Percentiles rank a stretch among this genome's conserved stretches.
Evolutionary conservation across 331 rosid genomes (phyloP).

Genomic region (Malus hybrid): DNA sequence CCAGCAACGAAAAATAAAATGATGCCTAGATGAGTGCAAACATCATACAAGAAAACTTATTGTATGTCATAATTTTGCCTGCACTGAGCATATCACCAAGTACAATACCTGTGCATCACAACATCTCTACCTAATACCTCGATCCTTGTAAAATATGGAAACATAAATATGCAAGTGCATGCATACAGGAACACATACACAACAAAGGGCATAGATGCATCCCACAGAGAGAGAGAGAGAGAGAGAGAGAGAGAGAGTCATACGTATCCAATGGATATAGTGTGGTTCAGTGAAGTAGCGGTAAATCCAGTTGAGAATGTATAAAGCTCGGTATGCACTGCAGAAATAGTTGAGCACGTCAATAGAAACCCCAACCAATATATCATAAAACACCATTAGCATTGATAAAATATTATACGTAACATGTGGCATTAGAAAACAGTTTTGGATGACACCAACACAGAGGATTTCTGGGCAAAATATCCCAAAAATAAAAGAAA

Average conservation of each 20-base stretch:
- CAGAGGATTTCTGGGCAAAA: too few relatives aligned
- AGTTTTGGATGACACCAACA: neutral
- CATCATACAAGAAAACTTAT: neutral
- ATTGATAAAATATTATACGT: neutral
- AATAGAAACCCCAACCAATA: neutral
- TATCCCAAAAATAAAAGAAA: neutral
- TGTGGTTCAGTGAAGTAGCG: slow-evolving; percentile 32
- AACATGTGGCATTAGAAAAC: neutral
- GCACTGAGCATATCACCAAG: too few relatives aligned
- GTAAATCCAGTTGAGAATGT: slow-evolving; percentile 30
- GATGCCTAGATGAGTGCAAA: neutral
- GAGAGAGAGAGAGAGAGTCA: slow-evolving; percentile 1
- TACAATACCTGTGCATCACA: neutral
- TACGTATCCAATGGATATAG: slow-evolving; percentile 29
- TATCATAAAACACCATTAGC: neutral
- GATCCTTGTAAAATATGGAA: neutral
- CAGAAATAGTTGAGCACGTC: neutral
- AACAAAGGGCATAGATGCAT: neutral
- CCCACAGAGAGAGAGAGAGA: too few relatives aligned
- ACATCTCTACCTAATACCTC: neutral
- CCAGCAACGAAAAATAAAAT: neutral
- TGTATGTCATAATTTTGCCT: too few relatives aligned
- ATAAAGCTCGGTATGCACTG: slow-evolving; percentile 25
- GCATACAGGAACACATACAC: neutral
- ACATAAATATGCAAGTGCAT: neutral